Evolutionary conservation across 2,329 filamentous ascomycete genomes (phyloP), one percentile per base, ranked within the genome.

Genomic region (Aspergillus aculeatinus): DNA sequence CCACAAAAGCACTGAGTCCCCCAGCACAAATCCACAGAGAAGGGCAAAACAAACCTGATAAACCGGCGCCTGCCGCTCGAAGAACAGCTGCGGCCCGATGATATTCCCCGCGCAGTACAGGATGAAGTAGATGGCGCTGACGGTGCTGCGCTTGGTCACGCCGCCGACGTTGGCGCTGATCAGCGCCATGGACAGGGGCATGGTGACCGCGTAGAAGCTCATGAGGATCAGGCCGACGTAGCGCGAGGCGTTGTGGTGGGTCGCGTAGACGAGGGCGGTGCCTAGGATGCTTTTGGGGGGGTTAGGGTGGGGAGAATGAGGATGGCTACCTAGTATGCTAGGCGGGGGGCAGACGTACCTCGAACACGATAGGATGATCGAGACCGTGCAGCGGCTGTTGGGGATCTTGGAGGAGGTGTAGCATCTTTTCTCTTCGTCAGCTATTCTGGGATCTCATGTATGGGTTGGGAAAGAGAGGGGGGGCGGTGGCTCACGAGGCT

Each of bases 81-180:
- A 75, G 64, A 81, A 81, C 0, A 79, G 71, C 63, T 81, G 79
- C 12, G 79, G 78, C 0, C 77, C 79, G 21, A 80, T 67, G 25
- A 81, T 77, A 58, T 80, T 81, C 5, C 77, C 78, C 9, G 75
- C 66, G 44, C 76, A 76, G 62, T 79, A 81, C 31, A 73, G 70
- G 21, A 80, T 70, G 44, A 81, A 77, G 9, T 77, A 73, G 10
- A 82, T 62, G 0, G 80, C 79, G 25, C 76, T 80, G 6, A 78
- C 74, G 0, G 79, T 80, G 12, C 79, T 77, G 56, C 79, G 78
- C 66, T 83, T 83, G 1, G 79, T 80, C 57, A 82, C 80, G 0
- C 80, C 80, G 4, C 77, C 80, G 7, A 80, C 70, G 61, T 82
- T 83, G 5, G 72, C 75, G 3, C 77, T 75, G 50, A 81, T 76